These are phyloP conservation scores for Colletotrichum chlorophyti DNA, from an alignment of 2,329 filamentous ascomycete genomes.

Conservation along the genomic window DNA sequence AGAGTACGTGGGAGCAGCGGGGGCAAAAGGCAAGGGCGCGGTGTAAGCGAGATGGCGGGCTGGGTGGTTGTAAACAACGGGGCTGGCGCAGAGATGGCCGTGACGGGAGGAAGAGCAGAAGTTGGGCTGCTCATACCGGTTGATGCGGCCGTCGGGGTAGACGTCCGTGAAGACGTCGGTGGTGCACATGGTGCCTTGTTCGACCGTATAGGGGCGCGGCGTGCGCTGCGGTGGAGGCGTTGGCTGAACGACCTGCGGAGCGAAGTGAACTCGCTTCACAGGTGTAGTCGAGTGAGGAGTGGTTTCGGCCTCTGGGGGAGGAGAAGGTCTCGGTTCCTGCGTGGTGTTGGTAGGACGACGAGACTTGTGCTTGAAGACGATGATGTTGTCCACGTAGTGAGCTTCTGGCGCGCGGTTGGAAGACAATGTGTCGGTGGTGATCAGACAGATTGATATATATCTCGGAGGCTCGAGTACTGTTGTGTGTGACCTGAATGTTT, in stretches of 20 bases:
- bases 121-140: slow-evolving; percentile 41
- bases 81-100: slow-evolving; percentile 49
- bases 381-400: slow-evolving; percentile 21
- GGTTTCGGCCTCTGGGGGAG: neutral
- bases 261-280: slow-evolving; percentile 15
- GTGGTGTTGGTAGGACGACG: neutral
- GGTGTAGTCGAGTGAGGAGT: neutral
- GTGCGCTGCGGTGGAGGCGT: slow-evolving; percentile 14
- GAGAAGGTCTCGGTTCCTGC: neutral
- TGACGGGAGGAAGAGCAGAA: slow-evolving; percentile 48
- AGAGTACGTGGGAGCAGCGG: slow-evolving; percentile 38
- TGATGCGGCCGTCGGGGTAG: slow-evolving; percentile 51
- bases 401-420: slow-evolving; percentile 15
- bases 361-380: slow-evolving; percentile 17
- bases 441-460: neutral
- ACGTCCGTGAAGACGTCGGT: slow-evolving; percentile 54
- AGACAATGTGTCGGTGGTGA: slow-evolving; percentile 9
- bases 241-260: slow-evolving; percentile 14
- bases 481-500: neutral
- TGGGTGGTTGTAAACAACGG: slow-evolving; percentile 49
- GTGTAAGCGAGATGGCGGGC: slow-evolving; percentile 42
- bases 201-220: slow-evolving; percentile 11
- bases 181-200: slow-evolving; percentile 55
- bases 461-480: neutral
- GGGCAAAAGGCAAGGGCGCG: slow-evolving; percentile 25